A percentile compares a stretch with the other conserved stretches of the same genome.
These are phyloP conservation scores for Margaritispora aquatica DNA, from an alignment of 495 filamentous ascomycete species.

Conservation along the genomic window DNA sequence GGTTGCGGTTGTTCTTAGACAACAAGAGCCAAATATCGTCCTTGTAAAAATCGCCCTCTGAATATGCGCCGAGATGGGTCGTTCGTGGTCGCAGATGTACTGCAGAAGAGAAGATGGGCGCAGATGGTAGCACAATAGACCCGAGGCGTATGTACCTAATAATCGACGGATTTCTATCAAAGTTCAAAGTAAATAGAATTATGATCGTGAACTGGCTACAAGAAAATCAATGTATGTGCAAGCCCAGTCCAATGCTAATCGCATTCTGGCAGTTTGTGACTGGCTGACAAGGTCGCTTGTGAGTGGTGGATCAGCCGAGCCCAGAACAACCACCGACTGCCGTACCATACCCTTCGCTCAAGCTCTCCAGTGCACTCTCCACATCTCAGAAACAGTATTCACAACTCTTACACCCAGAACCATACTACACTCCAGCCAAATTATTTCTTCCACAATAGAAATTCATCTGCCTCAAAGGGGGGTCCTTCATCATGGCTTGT, in stretches of 20 bases:
- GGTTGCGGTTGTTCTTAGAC: too few relatives aligned
- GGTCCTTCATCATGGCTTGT: constrained; percentile 36
- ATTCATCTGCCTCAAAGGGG: constrained; percentile 21
- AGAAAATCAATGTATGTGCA: too few relatives aligned
- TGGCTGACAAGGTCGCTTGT: neutral
- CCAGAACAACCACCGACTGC: neutral
- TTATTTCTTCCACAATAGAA: constrained; percentile 12
- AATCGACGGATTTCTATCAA: neutral
- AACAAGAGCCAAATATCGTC: too few relatives aligned
- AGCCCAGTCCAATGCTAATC: too few relatives aligned
- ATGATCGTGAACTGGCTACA: too few relatives aligned
- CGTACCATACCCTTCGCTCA: neutral
- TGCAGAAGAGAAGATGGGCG: neutral
- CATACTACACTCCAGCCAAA: constrained; percentile 7
- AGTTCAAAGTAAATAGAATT: neutral
- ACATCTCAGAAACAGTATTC: neutral
- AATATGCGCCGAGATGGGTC: neutral
- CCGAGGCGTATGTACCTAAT: neutral
- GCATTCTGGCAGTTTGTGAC: neutral
- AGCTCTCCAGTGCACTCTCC: neutral
- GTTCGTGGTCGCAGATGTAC: neutral
- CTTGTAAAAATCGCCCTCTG: too few relatives aligned
- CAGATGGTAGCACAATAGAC: neutral
- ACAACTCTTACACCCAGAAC: neutral
- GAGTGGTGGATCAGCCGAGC: neutral